A percentile compares a stretch with the other conserved stretches of the same genome.
phyloP scores from a whole-genome alignment of 352 stramenopile species.

The Pythium folliculosum region DNA sequence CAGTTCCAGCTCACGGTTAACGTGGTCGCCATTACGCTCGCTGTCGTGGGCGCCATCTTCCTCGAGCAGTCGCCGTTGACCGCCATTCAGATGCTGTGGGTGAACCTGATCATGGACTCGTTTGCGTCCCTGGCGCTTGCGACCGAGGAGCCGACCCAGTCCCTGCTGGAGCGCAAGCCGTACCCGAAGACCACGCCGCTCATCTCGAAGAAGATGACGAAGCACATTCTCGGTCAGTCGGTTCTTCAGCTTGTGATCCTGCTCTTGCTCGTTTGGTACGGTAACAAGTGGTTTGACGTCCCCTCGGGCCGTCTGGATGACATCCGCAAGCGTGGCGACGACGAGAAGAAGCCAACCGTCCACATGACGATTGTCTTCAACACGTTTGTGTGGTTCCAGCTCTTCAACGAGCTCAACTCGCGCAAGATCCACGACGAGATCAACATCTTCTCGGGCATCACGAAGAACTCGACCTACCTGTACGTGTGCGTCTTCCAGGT shows the following conservation, averaged over 20 bases:
- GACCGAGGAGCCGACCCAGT: constrained; percentile 89
- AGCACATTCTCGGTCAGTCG: constrained; percentile 94
- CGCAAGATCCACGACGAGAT: constrained; percentile 85
- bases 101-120: constrained; percentile 99
- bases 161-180: constrained; percentile 90
- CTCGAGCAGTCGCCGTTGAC: constrained; percentile 88
- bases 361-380: constrained; percentile 98
- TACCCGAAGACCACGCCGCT: constrained; percentile 92
- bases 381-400: constrained; percentile 97
- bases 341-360: constrained; percentile 56
- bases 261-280: constrained; percentile 55
- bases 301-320: constrained; percentile 48
- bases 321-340: constrained; percentile 23
- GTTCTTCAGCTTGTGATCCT: constrained; percentile 92
- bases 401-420: constrained; percentile 90
- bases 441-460: constrained; percentile 95
- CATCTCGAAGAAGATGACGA: constrained; percentile 94
- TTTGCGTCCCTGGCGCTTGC: constrained; percentile 95
- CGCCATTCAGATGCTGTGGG: constrained; percentile 97
- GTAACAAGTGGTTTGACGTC: constrained; percentile 53
- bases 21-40: constrained; percentile 93
- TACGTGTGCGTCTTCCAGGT: constrained; percentile 91
- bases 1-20: constrained; percentile 99
- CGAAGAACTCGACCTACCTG: constrained; percentile 92
- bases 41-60: constrained; percentile 89